These are phyloP conservation scores for Ophiosphaerella herpotricha DNA, from an alignment of 2,329 filamentous ascomycete genomes.

Conservation along the genomic window DNA sequence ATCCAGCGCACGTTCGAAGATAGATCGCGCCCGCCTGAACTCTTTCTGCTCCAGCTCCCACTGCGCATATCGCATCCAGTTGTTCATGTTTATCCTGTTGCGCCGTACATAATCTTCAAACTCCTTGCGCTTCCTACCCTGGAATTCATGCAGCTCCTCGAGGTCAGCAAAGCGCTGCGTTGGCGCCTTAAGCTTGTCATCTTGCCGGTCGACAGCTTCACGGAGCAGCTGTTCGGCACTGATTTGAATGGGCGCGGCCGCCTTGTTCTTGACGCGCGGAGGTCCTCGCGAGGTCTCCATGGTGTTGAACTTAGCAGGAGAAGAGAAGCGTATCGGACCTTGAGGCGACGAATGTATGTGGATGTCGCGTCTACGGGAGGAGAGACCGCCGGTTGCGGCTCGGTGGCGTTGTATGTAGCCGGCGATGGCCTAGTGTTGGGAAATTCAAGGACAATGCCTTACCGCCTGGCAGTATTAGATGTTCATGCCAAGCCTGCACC, in stretches of 20 bases:
- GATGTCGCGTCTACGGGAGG: constrained; percentile 1
- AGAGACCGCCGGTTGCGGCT: constrained; percentile 4
- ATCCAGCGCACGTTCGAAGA: constrained; percentile 94
- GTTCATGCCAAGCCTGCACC: constrained; percentile 22
- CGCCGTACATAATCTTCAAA: constrained; percentile 98
- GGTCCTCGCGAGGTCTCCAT: constrained; percentile 92
- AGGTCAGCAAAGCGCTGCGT: constrained; percentile 95
- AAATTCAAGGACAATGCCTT: constrained; percentile 6
- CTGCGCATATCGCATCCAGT: constrained; percentile 96
- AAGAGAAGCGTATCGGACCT: background rate
- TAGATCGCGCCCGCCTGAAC: constrained; percentile 84
- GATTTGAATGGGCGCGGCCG: constrained; percentile 79
- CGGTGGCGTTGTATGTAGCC: constrained; percentile 6
- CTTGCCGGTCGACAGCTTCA: constrained; percentile 95
- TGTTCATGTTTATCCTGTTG: constrained; percentile 95
- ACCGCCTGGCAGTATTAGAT: constrained; percentile 19
- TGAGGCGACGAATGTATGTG: background rate
- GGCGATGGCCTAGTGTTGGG: constrained; percentile 6
- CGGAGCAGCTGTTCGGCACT: constrained; percentile 95
- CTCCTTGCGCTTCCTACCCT: constrained; percentile 92
- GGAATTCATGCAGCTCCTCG: constrained; percentile 96
- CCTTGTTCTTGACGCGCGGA: constrained; percentile 98
- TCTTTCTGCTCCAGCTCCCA: constrained; percentile 99
- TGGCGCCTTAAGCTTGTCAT: constrained; percentile 82
- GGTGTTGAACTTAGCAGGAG: constrained; percentile 34